Evolutionary conservation across 176 grass and related monocot species (phyloP).

Genomic region (Zoysia japonica): DNA sequence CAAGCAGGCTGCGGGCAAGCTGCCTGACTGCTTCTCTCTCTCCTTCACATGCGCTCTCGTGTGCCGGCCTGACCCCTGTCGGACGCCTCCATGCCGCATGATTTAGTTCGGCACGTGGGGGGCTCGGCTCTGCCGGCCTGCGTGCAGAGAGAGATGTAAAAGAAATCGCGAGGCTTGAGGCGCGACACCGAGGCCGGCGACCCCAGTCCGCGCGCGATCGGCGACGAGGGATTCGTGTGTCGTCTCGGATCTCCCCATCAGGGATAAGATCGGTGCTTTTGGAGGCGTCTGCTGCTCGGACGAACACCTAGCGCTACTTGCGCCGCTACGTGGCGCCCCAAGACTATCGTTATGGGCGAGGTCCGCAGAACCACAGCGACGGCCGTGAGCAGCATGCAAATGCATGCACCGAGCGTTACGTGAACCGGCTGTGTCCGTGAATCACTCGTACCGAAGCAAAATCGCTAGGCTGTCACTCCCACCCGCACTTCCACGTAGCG

Average conservation of each 20-base stretch:
- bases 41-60: constrained; percentile 53
- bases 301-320: not conserved
- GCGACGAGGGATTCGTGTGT: not conserved
- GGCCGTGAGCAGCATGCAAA: not conserved
- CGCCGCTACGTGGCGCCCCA: not conserved
- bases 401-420: not conserved
- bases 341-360: not conserved
- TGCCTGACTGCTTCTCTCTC: not conserved
- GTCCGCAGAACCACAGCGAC: not conserved
- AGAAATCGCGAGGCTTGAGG: not conserved
- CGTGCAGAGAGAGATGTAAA: not conserved
- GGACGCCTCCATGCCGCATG: constrained; percentile 42
- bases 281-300: not conserved
- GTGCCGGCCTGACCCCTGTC: constrained; percentile 57
- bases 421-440: not conserved
- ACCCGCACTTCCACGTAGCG: not conserved
- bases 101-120: constrained; percentile 40
- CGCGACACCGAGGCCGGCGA: not conserved
- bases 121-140: not conserved
- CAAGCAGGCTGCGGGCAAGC: not conserved
- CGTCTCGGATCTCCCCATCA: not conserved
- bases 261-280: not conserved
- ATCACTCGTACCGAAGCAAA: not conserved
- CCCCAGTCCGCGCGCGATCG: not conserved
- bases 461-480: not conserved